Conservation (phyloP, 805 yeast genomes). For the Lachancea kluyveri region DNA sequence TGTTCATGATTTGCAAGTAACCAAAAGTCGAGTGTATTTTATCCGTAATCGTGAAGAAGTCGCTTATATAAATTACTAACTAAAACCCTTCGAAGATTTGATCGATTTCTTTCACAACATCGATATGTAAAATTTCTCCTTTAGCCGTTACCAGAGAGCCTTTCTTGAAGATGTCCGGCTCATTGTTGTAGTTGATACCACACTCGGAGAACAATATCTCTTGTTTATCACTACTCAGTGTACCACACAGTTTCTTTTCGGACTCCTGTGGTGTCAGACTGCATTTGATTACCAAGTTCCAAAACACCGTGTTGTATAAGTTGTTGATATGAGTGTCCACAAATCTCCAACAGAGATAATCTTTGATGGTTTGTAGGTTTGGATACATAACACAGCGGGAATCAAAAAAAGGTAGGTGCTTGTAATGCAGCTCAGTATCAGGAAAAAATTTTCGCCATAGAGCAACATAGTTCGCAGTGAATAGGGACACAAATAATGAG, state of each 20-base stretch:
- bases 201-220: slow-evolving; percentile 76
- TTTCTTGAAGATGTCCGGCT: slow-evolving; percentile 80
- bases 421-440: slow-evolving; percentile 39
- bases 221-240: slow-evolving; percentile 78
- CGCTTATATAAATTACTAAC: slow-evolving; percentile 2
- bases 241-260: slow-evolving; percentile 69
- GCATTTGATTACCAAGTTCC: slow-evolving; percentile 73
- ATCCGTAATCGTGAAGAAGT: slow-evolving; percentile 9
- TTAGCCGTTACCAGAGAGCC: slow-evolving; percentile 54
- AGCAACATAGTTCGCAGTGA: slow-evolving; percentile 67
- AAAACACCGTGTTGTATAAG: slow-evolving; percentile 85
- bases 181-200: slow-evolving; percentile 85
- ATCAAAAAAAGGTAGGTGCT: slow-evolving; percentile 79
- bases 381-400: slow-evolving; percentile 89
- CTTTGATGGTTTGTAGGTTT: slow-evolving; percentile 49
- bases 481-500: slow-evolving; percentile 74
- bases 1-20: slow-evolving; percentile 8
- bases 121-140: slow-evolving; percentile 42
- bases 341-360: slow-evolving; percentile 91
- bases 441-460: slow-evolving; percentile 62
- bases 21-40: slow-evolving; percentile 7
- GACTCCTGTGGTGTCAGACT: slow-evolving; percentile 73
- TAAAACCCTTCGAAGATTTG: slow-evolving; percentile 30
- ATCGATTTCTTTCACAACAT: slow-evolving; percentile 35
- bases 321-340: slow-evolving; percentile 96